Base-by-base conservation (phyloP, 176 grass and related monocot species). In the Aechmea fasciata region DNA sequence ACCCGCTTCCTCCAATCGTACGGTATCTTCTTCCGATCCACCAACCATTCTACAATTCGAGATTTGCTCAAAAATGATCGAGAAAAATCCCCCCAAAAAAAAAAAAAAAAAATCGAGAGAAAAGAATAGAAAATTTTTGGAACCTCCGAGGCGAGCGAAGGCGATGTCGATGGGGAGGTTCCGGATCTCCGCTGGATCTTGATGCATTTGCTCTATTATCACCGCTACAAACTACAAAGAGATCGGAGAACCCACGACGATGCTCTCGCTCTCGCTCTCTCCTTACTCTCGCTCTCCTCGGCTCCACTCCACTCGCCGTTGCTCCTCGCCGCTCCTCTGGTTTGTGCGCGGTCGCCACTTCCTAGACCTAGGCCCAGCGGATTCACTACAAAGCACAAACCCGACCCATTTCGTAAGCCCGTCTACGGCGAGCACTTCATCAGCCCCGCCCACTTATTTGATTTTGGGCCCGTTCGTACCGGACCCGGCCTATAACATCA, bases 1-100 rank as follows among this genome's bases (percentile, higher is more conserved):
- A 92, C 69, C 53, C 85, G 83, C 78, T 96, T 96, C 82, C 88
- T 84, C 92, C 92, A 92, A 81, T 96, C 92, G 26, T 85, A 83
- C 28, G 92, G 88, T 49, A 96, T 90, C 63, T 77, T 85, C 89
- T 90, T 92, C 53, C 94, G 89, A 83, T 93, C 94, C 68, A 97
- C 94, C 68, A 97, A 78, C 94, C 94, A 99, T 86, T 99, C 94
- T 86, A 48, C 47, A 65, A 11, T 1, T 59, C 12, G 26, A 57
- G 15, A 68, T 13, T 3, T 48, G 12, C 10, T 13, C 50, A 59
- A 52, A 76, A 66, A 10, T 13, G 65, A 9, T 15, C 57, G 11
- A 47, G 11, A 13, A 49, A 84, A 2, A 62, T 18, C 57, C 6
- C 11, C 1, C 5, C 3, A 15, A 13, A 66, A 14, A 65, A 68